Percentiles rank a stretch among this genome's conserved stretches.
Evolutionary conservation across 2,329 filamentous ascomycete genomes (phyloP).

Genomic region (Talaromyces marneffei): DNA sequence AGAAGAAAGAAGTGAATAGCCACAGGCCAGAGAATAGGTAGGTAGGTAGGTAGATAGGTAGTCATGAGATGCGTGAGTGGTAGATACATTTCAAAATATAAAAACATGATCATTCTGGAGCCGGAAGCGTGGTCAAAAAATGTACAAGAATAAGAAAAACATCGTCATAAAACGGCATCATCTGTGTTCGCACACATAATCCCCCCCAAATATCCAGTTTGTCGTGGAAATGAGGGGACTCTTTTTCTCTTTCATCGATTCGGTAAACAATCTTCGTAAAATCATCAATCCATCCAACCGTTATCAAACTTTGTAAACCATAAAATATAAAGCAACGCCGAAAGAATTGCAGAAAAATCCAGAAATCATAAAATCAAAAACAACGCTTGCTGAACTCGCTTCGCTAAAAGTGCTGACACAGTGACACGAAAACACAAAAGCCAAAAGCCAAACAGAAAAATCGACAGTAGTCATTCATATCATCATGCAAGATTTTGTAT

Average conservation of each 20-base stretch:
- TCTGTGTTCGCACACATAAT: slow-evolving; percentile 5
- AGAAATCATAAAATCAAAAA: background rate
- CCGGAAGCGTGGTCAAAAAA: background rate
- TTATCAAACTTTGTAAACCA: background rate
- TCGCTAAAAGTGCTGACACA: slow-evolving; percentile 14
- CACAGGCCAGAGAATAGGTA: background rate
- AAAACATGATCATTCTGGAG: background rate
- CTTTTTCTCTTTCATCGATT: background rate
- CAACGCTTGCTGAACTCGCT: slow-evolving; percentile 7
- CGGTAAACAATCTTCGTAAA: background rate
- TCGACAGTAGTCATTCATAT: background rate
- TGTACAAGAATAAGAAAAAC: background rate
- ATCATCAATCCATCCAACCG: slow-evolving; percentile 3
- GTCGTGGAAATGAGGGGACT: background rate
- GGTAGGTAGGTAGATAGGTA: background rate
- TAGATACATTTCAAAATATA: background rate
- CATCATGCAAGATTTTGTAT: slow-evolving; percentile 14
- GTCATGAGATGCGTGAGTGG: background rate
- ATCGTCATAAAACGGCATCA: background rate
- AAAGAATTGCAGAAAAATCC: background rate
- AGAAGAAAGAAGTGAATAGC: background rate
- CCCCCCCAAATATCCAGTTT: background rate
- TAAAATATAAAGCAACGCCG: background rate
- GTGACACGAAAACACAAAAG: background rate
- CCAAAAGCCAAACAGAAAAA: background rate